These are phyloP conservation scores for Aspergillus sp. DNA, from an alignment of 2,329 filamentous ascomycete species.

Conservation along the genomic window DNA sequence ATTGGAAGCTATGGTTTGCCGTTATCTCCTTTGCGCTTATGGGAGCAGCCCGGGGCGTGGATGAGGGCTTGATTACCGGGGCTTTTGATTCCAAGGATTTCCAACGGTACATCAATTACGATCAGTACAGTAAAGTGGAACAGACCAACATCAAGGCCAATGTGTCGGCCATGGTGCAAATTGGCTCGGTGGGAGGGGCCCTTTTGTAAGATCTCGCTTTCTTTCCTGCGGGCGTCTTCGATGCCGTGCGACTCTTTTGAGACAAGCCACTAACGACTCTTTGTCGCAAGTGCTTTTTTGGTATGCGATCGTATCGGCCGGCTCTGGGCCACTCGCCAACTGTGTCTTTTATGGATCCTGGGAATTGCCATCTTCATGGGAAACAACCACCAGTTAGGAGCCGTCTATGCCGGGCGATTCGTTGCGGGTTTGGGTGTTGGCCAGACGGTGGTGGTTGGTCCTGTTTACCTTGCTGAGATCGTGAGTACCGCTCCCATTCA, in stretches of 20 bases:
- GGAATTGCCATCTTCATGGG: slow-evolving; percentile 39
- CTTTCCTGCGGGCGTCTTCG: not conserved
- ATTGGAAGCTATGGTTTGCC: slow-evolving; percentile 71
- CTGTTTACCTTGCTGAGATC: slow-evolving; percentile 66
- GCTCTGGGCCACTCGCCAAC: slow-evolving; percentile 33
- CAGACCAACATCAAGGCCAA: slow-evolving; percentile 65
- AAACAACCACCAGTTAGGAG: slow-evolving; percentile 28
- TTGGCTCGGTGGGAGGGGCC: slow-evolving; percentile 65
- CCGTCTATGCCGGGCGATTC: slow-evolving; percentile 38
- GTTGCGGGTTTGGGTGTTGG: slow-evolving; percentile 38
- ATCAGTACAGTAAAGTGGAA: slow-evolving; percentile 44
- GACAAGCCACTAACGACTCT: not conserved
- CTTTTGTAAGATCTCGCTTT: slow-evolving; percentile 41
- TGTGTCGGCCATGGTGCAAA: slow-evolving; percentile 73
- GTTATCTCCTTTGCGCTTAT: slow-evolving; percentile 66
- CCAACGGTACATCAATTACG: slow-evolving; percentile 50
- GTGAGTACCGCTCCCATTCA: slow-evolving; percentile 17
- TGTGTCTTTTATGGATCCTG: slow-evolving; percentile 36
- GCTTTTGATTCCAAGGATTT: slow-evolving; percentile 62
- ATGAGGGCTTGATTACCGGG: slow-evolving; percentile 69
- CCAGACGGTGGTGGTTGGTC: slow-evolving; percentile 42
- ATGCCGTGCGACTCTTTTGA: not conserved
- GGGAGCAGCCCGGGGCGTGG: slow-evolving; percentile 68
- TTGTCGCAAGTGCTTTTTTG: slow-evolving; percentile 37
- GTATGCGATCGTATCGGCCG: slow-evolving; percentile 42